phyloP scores from a whole-genome alignment of 1,284 basidiomycete genomes.

The Phellopilus nigrolimitatus region DNA sequence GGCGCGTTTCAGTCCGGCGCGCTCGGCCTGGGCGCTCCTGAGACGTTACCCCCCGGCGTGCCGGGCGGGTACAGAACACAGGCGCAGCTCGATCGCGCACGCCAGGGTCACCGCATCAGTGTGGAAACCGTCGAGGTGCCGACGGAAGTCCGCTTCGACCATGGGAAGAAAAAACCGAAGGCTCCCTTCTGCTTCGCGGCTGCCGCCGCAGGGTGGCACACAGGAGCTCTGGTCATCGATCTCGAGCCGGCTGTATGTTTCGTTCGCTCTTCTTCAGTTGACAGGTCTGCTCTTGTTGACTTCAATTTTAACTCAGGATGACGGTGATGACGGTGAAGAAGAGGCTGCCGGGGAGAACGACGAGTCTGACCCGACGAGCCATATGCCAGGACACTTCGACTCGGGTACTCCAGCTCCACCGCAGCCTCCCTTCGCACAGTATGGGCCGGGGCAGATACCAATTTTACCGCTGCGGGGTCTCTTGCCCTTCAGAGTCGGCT shows the following conservation, averaged over 20 bases:
- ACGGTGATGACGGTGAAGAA: slow-evolving; percentile 18
- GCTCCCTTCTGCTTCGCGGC: slow-evolving; percentile 73
- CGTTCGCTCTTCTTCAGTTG: too few relatives aligned
- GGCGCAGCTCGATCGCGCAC: slow-evolving; percentile 31
- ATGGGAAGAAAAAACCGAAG: slow-evolving; percentile 41
- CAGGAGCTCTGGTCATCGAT: slow-evolving; percentile 80
- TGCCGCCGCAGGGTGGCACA: slow-evolving; percentile 84
- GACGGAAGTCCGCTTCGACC: slow-evolving; percentile 66
- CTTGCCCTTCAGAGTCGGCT: slow-evolving; percentile 28
- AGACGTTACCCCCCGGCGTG: slow-evolving; percentile 40
- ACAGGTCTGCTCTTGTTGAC: slow-evolving; percentile 33
- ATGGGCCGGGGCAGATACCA: slow-evolving; percentile 16
- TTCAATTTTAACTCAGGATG: background rate
- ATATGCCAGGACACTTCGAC: slow-evolving; percentile 19
- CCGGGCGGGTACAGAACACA: slow-evolving; percentile 57
- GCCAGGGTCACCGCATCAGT: slow-evolving; percentile 26
- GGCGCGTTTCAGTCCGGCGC: slow-evolving; percentile 76
- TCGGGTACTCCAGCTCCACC: too few relatives aligned
- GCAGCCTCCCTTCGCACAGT: background rate
- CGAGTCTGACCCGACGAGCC: slow-evolving; percentile 13
- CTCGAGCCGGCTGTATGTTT: slow-evolving; percentile 38
- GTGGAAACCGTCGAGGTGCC: slow-evolving; percentile 50
- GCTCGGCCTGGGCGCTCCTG: slow-evolving; percentile 76
- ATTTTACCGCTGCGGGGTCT: slow-evolving; percentile 13
- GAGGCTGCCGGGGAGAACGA: slow-evolving; percentile 14